Percentiles rank a stretch among this genome's conserved stretches.
These are phyloP conservation scores for Chrysosporium queenslandicum DNA, from an alignment of 2,329 filamentous ascomycete genomes.

Conservation along the genomic window DNA sequence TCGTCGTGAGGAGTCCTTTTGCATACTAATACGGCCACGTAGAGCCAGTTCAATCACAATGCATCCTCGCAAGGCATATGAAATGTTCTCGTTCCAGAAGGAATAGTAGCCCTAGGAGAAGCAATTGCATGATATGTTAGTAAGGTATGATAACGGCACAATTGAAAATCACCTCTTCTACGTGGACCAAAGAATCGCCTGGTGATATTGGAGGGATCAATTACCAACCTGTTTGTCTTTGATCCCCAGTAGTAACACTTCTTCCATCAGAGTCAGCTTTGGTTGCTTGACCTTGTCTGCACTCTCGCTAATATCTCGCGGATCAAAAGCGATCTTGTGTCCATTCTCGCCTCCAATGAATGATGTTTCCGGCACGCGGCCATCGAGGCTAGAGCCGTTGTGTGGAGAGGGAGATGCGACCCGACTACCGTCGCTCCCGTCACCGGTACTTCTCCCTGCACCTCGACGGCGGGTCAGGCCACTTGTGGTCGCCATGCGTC, in stretches of 20 bases:
- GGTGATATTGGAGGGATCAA: too few species aligned
- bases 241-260: constrained; percentile 84
- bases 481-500: constrained; percentile 54
- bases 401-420: constrained; percentile 54
- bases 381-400: constrained; percentile 43
- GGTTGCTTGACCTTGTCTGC: constrained; percentile 95
- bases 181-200: too few species aligned
- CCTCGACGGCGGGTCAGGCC: constrained; percentile 62
- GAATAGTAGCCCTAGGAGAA: constrained; percentile 75
- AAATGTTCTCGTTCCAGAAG: constrained; percentile 99
- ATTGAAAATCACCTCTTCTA: not conserved
- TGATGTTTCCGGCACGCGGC: constrained; percentile 59
- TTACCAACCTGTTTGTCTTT: constrained; percentile 89
- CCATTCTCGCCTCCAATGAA: constrained; percentile 84
- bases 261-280: constrained; percentile 97
- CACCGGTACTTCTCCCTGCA: constrained; percentile 50
- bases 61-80: constrained; percentile 91
- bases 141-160: not conserved
- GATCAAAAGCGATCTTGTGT: constrained; percentile 97
- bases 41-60: constrained; percentile 98
- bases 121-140: constrained; percentile 4
- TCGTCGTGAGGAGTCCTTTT: constrained; percentile 85
- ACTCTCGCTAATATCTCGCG: constrained; percentile 92
- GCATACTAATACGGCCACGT: constrained; percentile 93
- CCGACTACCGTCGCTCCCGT: constrained; percentile 54